A percentile compares a stretch with the other conserved stretches of the same genome.
These are phyloP conservation scores for Clausena lansium DNA, from an alignment of 345 rosid genomes.

Conservation along the genomic window DNA sequence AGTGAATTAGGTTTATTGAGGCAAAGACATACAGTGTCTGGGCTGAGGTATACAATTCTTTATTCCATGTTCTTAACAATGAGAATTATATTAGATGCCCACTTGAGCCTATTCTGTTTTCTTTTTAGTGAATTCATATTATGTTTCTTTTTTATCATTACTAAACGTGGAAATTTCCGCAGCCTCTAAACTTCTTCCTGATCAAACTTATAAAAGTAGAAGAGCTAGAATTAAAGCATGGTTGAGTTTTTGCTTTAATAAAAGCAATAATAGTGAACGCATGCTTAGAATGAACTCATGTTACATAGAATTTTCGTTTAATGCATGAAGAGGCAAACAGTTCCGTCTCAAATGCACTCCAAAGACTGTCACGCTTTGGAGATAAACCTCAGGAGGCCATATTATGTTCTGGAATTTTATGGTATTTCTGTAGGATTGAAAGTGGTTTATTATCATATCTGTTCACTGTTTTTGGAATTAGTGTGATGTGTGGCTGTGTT, in stretches of 20 bases:
- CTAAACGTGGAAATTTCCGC: background rate
- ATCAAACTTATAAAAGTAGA: background rate
- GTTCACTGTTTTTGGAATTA: background rate
- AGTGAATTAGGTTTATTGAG: slow-evolving; percentile 85
- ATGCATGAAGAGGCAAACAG: too few relatives aligned
- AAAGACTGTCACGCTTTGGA: too few relatives aligned
- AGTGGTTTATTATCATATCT: background rate
- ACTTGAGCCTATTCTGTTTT: background rate
- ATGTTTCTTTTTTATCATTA: background rate
- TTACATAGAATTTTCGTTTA: background rate
- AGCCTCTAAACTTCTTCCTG: background rate
- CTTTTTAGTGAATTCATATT: background rate
- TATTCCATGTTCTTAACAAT: background rate
- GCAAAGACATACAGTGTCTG: slow-evolving; percentile 88
- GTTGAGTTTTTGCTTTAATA: background rate
- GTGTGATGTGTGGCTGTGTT: background rate
- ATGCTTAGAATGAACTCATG: background rate
- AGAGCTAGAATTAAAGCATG: background rate
- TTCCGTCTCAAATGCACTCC: too few relatives aligned
- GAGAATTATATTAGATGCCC: background rate
- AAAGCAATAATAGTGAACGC: background rate
- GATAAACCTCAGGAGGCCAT: too few relatives aligned
- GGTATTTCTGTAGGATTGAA: background rate
- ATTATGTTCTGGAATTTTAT: background rate
- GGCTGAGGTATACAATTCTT: slow-evolving; percentile 60